These are phyloP conservation scores for Penicillium taxi DNA, from an alignment of 495 filamentous ascomycete species.

Conservation along the genomic window DNA sequence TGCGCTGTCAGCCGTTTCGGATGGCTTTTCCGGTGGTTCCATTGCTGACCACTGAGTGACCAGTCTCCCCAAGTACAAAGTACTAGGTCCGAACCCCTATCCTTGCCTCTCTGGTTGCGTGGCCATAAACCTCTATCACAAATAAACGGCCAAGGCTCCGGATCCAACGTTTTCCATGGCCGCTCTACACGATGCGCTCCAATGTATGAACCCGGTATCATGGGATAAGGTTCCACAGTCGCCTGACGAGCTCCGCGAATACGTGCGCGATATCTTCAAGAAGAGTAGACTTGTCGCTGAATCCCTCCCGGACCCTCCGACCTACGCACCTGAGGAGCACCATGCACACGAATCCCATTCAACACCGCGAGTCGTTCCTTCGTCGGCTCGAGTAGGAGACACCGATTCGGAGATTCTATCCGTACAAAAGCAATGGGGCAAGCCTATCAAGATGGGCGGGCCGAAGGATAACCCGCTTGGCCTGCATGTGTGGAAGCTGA, in stretches of 20 bases:
- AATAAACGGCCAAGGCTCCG: too few species aligned
- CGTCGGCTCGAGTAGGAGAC: slow-evolving; percentile 43
- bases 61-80: too few species aligned
- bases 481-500: slow-evolving; percentile 71
- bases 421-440: slow-evolving; percentile 78
- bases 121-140: too few species aligned
- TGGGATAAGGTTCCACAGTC: slow-evolving; percentile 54
- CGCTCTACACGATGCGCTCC: slow-evolving; percentile 63
- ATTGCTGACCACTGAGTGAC: too few species aligned
- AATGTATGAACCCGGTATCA: slow-evolving; percentile 60
- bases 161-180: slow-evolving; percentile 52
- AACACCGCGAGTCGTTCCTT: slow-evolving; percentile 41
- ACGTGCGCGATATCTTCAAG: slow-evolving; percentile 52
- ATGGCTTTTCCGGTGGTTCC: too few species aligned
- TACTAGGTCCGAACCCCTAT: too few species aligned
- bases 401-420: slow-evolving; percentile 37
- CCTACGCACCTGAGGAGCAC: slow-evolving; percentile 10
- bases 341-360: slow-evolving; percentile 9
- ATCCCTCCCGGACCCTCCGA: slow-evolving; percentile 60
- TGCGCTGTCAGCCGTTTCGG: too few species aligned
- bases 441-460: slow-evolving; percentile 60
- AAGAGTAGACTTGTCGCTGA: slow-evolving; percentile 64
- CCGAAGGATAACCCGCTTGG: slow-evolving; percentile 66
- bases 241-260: slow-evolving; percentile 41
- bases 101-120: not conserved